A percentile compares a stretch with the other conserved stretches of the same genome.
Conservation (phyloP, 805 yeast genomes). For the Saccharomyces kudriavzevii region DNA sequence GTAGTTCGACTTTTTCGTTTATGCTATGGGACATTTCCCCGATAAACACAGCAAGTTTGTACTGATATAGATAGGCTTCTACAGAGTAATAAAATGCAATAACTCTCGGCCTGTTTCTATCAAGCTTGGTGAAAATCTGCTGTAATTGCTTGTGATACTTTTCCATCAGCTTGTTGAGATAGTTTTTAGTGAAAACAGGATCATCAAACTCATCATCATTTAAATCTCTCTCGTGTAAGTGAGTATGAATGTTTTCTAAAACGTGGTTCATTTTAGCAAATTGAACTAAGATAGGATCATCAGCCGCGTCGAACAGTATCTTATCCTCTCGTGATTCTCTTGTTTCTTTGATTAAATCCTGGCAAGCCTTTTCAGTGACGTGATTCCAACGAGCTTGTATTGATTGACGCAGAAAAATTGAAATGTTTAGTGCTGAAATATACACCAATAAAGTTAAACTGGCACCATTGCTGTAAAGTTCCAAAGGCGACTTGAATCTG, state of each 20-base stretch:
- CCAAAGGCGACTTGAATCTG: slow-evolving; percentile 13
- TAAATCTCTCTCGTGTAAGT: slow-evolving; percentile 34
- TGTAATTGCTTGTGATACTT: slow-evolving; percentile 46
- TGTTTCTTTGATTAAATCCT: slow-evolving; percentile 2
- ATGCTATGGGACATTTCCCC: slow-evolving; percentile 7
- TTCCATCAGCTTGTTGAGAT: slow-evolving; percentile 11
- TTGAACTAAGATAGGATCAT: slow-evolving; percentile 42
- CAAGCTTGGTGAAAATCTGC: slow-evolving; percentile 33
- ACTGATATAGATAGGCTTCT: slow-evolving; percentile 61
- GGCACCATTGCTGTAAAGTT: slow-evolving; percentile 16
- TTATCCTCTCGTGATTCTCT: background rate
- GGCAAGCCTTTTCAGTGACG: slow-evolving; percentile 16
- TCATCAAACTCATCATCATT: slow-evolving; percentile 10
- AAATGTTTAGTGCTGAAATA: slow-evolving; percentile 51
- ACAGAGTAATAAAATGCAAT: slow-evolving; percentile 52
- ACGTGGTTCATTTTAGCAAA: slow-evolving; percentile 52
- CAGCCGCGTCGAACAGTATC: slow-evolving; percentile 18
- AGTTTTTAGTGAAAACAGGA: slow-evolving; percentile 10
- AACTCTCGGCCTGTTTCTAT: slow-evolving; percentile 33
- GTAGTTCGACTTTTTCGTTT: slow-evolving; percentile 9
- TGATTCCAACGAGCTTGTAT: slow-evolving; percentile 53
- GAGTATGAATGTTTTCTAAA: slow-evolving; percentile 53
- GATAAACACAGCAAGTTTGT: slow-evolving; percentile 30
- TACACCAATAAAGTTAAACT: slow-evolving; percentile 43
- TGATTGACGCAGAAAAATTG: slow-evolving; percentile 58